phyloP scores from a whole-genome alignment of 768 basidiomycete genomes.

The Leccinum longicurvipes region DNA sequence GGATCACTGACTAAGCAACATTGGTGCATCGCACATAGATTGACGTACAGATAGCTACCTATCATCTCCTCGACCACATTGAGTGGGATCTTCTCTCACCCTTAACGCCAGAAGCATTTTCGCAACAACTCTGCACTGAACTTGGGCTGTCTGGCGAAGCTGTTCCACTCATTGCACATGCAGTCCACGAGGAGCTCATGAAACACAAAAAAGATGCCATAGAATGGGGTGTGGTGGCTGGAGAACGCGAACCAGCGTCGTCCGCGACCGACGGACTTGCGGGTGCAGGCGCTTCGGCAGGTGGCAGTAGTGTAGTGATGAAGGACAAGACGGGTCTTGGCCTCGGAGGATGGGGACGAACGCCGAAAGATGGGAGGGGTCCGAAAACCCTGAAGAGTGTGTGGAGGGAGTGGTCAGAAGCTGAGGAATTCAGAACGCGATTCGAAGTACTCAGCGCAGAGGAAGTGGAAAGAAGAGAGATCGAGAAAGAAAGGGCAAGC shows the following conservation, averaged over 20 bases:
- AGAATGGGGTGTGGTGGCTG: slow-evolving; percentile 87
- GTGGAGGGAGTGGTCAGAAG: slow-evolving; percentile 94
- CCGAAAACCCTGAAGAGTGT: slow-evolving; percentile 81
- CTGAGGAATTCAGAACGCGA: slow-evolving; percentile 84
- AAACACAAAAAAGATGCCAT: slow-evolving; percentile 94
- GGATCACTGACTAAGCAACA: slow-evolving; percentile 8
- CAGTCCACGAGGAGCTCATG: slow-evolving; percentile 91
- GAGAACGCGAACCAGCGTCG: slow-evolving; percentile 38
- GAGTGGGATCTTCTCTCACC: slow-evolving; percentile 98
- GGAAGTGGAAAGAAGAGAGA: slow-evolving; percentile 87
- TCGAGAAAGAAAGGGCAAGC: slow-evolving; percentile 82
- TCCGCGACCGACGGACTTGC: slow-evolving; percentile 16
- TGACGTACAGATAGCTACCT: slow-evolving; percentile 92
- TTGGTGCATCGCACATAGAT: slow-evolving; percentile 50
- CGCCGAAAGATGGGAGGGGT: slow-evolving; percentile 74
- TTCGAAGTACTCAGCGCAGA: slow-evolving; percentile 86
- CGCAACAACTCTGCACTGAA: slow-evolving; percentile 75
- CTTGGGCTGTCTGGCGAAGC: slow-evolving; percentile 89
- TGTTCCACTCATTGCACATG: slow-evolving; percentile 84
- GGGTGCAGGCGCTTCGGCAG: slow-evolving; percentile 8
- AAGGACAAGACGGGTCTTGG: slow-evolving; percentile 85
- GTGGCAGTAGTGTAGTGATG: slow-evolving; percentile 48
- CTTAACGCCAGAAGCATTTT: slow-evolving; percentile 85
- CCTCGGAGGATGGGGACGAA: slow-evolving; percentile 69
- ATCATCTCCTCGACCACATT: slow-evolving; percentile 91